These are phyloP conservation scores for Colletotrichum costaricense DNA, from an alignment of 2,329 filamentous ascomycete species.

Conservation along the genomic window DNA sequence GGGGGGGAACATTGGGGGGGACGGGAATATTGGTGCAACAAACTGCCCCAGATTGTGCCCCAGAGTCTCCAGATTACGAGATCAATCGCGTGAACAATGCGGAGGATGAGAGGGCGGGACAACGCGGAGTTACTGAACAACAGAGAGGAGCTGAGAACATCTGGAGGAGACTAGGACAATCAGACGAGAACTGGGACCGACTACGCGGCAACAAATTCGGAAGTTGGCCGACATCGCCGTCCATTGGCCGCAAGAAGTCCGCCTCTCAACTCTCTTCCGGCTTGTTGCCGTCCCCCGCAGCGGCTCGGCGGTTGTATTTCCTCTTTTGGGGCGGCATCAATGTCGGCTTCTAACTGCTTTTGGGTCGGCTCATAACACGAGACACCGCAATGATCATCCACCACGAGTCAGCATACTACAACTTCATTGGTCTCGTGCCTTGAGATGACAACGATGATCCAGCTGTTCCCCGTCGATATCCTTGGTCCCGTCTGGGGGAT, in stretches of 20 bases:
- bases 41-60: not conserved
- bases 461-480: not conserved
- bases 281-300: not conserved
- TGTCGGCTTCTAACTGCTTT: not conserved
- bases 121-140: not conserved
- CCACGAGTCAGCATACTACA: slow-evolving; percentile 20
- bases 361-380: not conserved
- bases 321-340: not conserved
- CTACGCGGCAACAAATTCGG: not conserved
- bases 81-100: not conserved
- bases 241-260: not conserved
- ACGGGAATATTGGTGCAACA: not conserved
- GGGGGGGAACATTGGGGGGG: not conserved
- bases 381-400: slow-evolving; percentile 2
- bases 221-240: not conserved
- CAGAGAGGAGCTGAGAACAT: not conserved
- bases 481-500: slow-evolving; percentile 4
- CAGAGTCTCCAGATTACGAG: slow-evolving; percentile 13
- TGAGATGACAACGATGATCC: not conserved
- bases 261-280: not conserved
- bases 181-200: not conserved
- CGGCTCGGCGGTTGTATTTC: not conserved
- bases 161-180: not conserved
- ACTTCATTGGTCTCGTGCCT: not conserved
- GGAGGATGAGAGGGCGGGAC: not conserved